phyloP scores from a whole-genome alignment of 2,329 filamentous ascomycete genomes.

The Pseudogymnoascus sp. region DNA sequence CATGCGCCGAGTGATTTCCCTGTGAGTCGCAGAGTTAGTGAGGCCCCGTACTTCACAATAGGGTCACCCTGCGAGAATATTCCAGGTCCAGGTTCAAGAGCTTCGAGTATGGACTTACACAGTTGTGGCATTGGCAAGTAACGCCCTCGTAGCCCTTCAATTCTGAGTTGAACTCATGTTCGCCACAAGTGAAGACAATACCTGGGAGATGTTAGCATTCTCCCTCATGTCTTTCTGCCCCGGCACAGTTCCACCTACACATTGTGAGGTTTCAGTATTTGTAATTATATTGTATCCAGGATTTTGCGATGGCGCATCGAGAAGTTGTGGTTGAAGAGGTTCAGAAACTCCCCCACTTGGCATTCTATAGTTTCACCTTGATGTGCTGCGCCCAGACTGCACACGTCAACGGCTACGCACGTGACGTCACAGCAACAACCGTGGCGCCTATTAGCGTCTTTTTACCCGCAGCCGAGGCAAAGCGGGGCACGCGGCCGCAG shows the following conservation, averaged over 20 bases:
- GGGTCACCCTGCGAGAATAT: neutral
- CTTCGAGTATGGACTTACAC: constrained; percentile 28
- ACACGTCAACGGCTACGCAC: neutral
- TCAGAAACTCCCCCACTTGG: neutral
- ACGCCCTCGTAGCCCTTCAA: constrained; percentile 52
- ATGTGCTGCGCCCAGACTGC: neutral
- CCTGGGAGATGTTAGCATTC: constrained; percentile 13
- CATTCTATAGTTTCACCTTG: neutral
- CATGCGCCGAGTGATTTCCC: constrained; percentile 54
- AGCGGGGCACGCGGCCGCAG: constrained; percentile 9
- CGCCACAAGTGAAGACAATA: constrained; percentile 29
- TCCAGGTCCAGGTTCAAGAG: neutral
- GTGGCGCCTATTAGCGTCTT: neutral
- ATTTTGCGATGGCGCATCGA: neutral
- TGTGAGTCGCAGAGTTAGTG: constrained; percentile 11
- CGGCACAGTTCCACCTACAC: constrained; percentile 15
- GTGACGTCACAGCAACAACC: neutral
- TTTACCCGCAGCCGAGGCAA: constrained; percentile 8
- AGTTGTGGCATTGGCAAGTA: constrained; percentile 58
- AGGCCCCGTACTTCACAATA: neutral
- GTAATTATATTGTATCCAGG: neutral
- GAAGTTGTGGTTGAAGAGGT: neutral
- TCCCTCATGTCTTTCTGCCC: neutral
- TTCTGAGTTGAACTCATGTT: constrained; percentile 23
- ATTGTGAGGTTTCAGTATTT: constrained; percentile 6